Conservation (phyloP, 2,329 filamentous ascomycete genomes). For the Malbranchea zuffiana region DNA sequence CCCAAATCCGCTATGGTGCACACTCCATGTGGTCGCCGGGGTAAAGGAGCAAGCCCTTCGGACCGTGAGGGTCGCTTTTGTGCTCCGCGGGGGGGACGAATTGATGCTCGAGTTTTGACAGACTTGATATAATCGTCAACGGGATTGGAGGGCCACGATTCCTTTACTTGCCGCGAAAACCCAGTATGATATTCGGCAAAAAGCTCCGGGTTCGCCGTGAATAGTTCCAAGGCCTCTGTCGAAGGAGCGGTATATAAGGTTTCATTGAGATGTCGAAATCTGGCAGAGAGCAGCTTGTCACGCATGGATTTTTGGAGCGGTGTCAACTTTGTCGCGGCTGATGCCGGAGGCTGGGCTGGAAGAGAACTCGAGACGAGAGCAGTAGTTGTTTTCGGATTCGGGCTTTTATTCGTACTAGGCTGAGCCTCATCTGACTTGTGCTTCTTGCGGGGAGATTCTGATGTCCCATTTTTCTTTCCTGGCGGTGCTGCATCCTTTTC, state of each 20-base stretch:
- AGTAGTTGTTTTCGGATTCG: no score
- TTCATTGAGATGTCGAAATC: slow-evolving; percentile 95
- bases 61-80: slow-evolving; percentile 21
- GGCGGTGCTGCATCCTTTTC: not conserved
- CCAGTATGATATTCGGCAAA: slow-evolving; percentile 94
- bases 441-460: slow-evolving; percentile 4
- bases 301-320: slow-evolving; percentile 90
- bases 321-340: slow-evolving; percentile 56
- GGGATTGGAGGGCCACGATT: slow-evolving; percentile 87
- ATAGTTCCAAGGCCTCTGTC: slow-evolving; percentile 67
- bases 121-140: slow-evolving; percentile 74
- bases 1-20: slow-evolving; percentile 84
- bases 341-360: slow-evolving; percentile 33
- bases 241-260: slow-evolving; percentile 91
- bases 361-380: no score
- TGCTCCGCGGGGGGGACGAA: slow-evolving; percentile 32
- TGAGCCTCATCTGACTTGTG: not conserved
- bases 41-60: slow-evolving; percentile 42
- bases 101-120: slow-evolving; percentile 56
- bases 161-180: slow-evolving; percentile 87
- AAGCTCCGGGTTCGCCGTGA: slow-evolving; percentile 77
- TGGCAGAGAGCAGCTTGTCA: slow-evolving; percentile 84
- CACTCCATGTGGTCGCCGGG: slow-evolving; percentile 54
- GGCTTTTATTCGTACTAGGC: no score
- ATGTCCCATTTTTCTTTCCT: not conserved